Percentiles rank a stretch among this genome's conserved stretches.
Conservation (phyloP, 75 land plant species). For the Selaginella moellendorffii region DNA sequence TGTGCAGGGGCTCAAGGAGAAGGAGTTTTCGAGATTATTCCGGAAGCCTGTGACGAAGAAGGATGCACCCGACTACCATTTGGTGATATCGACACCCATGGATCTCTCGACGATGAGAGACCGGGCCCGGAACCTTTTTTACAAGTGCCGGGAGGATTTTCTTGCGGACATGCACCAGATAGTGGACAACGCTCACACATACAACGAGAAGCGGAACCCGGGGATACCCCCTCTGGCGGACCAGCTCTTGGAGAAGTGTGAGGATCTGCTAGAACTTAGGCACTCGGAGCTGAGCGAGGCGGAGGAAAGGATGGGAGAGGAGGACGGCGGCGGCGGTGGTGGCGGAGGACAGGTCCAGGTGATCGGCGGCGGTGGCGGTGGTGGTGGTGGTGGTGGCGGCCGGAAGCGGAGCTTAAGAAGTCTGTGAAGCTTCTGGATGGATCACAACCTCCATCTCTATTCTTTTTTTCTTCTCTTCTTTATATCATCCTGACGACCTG, state of each 20-base stretch:
- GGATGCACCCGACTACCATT: conserved; percentile 85
- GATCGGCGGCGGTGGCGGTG: conserved; percentile 3
- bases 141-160: conserved; percentile 57
- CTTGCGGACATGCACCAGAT: conserved; percentile 80
- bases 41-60: conserved; percentile 84
- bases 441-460: background rate
- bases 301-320: conserved; percentile 42
- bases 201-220: conserved; percentile 79
- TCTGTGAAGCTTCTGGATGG: background rate
- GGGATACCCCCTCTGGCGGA: conserved; percentile 95
- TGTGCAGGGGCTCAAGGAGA: conserved; percentile 40
- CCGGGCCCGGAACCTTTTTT: conserved; percentile 55
- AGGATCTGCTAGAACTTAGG: conserved; percentile 37
- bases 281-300: conserved; percentile 34
- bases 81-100: conserved; percentile 62
- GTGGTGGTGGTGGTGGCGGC: background rate
- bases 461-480: background rate
- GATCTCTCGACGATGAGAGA: conserved; percentile 79
- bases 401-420: background rate
- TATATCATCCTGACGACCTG: background rate
- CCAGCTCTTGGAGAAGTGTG: conserved; percentile 69
- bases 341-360: background rate
- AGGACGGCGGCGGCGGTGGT: conserved; percentile 4
- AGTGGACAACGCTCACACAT: conserved; percentile 61
- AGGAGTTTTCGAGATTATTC: conserved; percentile 59